phyloP scores from a whole-genome alignment of 2,329 filamentous ascomycete genomes.

The Lasiodiplodia sp. region DNA sequence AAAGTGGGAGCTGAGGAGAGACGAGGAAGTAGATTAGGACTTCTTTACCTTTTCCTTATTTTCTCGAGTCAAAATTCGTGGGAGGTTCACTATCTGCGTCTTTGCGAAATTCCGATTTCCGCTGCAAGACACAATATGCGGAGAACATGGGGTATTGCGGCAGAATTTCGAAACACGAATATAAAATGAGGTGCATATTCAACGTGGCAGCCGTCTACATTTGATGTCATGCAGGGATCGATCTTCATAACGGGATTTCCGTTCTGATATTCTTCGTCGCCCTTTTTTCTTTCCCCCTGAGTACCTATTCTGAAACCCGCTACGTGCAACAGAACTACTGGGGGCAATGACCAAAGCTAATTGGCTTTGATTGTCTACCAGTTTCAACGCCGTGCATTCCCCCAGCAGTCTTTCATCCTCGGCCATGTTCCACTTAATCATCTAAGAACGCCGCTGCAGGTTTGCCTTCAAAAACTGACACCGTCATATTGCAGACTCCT shows the following conservation, averaged over 20 bases:
- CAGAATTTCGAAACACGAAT: conserved; percentile 1
- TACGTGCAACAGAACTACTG: neutral
- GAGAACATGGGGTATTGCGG: neutral
- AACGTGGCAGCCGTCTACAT: neutral
- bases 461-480: neutral
- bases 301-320: neutral
- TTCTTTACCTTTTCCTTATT: neutral
- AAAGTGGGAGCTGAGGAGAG: neutral
- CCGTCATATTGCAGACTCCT: neutral
- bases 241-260: neutral
- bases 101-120: neutral
- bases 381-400: neutral
- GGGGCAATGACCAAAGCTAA: neutral
- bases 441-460: neutral
- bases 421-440: neutral
- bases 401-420: neutral
- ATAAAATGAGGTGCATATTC: neutral
- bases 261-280: neutral
- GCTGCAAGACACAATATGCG: neutral
- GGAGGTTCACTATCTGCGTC: conserved; percentile 4
- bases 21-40: neutral
- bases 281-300: neutral
- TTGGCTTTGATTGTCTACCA: neutral
- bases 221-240: neutral
- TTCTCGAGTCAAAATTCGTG: neutral